Base-by-base conservation (phyloP, 129 eudicot species). In the Oenanthe sinensis region DNA sequence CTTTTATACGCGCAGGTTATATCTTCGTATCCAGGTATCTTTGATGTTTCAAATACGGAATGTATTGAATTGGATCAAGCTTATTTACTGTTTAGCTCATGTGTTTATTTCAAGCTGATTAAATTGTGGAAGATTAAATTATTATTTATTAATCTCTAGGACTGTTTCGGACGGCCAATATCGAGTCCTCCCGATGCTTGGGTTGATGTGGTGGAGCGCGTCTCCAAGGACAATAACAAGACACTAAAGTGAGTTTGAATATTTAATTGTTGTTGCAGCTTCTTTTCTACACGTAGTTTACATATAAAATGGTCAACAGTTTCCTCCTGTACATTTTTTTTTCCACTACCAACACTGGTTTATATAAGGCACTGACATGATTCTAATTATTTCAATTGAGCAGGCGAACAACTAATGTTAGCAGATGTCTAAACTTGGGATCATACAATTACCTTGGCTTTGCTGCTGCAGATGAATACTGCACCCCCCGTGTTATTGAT, bases 161-260 rank as follows among this genome's bases (percentile, higher is more conserved):
- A 95, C 77, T 95, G 98, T 87, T 95, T 95, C 86, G 97, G 97
- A 70, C 76, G 98, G 76, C 98, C 98, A 69, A 95, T 95, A 80
- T 84, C 94, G 76, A 95, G 98, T 82, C 88, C 97, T 75, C 98
- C 98, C 22, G 98, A 95, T 95, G 97, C 98, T 82, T 95, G 98
- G 98, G 85, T 95, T 88, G 92, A 95, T 84, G 90, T 92, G 87
- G 98, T 95, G 80, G 98, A 95, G 85, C 98, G 98, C 81, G 88
- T 87, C 80, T 95, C 98, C 76, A 86, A 88, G 77, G 97, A 95
- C 81, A 84, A 86, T 76, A 95, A 95, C 94, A 95, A 95, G 88
- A 95, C 98, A 20, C 86, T 94, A 49, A 87, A 91, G 98, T 93
- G 87, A 80, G 94, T 76, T 78, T 68, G 4, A 8, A 49, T 85